These are phyloP conservation scores for Xylaria multiplex DNA, from an alignment of 2,329 filamentous ascomycete genomes.

Conservation along the genomic window DNA sequence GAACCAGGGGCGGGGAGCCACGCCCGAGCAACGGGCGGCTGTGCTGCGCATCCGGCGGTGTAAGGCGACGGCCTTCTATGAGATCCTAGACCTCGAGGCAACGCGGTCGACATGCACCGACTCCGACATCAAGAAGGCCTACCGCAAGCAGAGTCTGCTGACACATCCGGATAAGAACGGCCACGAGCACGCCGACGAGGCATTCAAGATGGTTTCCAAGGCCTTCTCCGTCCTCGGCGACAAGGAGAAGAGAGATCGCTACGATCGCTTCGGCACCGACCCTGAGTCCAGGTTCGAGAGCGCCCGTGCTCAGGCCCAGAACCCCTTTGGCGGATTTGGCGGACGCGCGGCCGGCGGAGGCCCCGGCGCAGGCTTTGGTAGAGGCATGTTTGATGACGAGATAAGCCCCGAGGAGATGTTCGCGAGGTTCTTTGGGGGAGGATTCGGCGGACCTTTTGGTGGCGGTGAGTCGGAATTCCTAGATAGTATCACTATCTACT, in stretches of 20 bases:
- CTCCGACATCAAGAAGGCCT: conserved; percentile 94
- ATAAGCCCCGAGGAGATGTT: conserved; percentile 98
- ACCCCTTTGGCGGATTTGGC: conserved; percentile 53
- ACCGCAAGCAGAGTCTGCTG: conserved; percentile 90
- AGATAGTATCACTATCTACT: background rate
- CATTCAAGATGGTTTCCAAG: conserved; percentile 96
- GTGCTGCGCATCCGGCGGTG: conserved; percentile 90
- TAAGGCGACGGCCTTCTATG: conserved; percentile 88
- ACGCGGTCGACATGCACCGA: conserved; percentile 73
- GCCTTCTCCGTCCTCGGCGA: conserved; percentile 95
- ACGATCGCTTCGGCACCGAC: conserved; percentile 88
- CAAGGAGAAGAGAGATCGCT: conserved; percentile 90
- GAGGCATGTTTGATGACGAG: conserved; percentile 84
- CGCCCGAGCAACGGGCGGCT: conserved; percentile 88
- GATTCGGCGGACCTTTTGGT: conserved; percentile 73
- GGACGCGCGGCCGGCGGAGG: conserved; percentile 53
- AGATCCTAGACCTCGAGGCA: conserved; percentile 80
- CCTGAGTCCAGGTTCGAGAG: conserved; percentile 86
- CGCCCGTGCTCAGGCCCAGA: conserved; percentile 62
- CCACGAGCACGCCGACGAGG: conserved; percentile 93
- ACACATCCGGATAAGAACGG: conserved; percentile 99
- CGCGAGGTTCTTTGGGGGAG: conserved; percentile 92
- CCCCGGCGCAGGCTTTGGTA: conserved; percentile 59
- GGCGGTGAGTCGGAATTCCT: conserved; percentile 60
- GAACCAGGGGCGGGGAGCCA: conserved; percentile 80